These are phyloP conservation scores for Lenzites betulinus DNA, from an alignment of 768 basidiomycete genomes.

Conservation along the genomic window DNA sequence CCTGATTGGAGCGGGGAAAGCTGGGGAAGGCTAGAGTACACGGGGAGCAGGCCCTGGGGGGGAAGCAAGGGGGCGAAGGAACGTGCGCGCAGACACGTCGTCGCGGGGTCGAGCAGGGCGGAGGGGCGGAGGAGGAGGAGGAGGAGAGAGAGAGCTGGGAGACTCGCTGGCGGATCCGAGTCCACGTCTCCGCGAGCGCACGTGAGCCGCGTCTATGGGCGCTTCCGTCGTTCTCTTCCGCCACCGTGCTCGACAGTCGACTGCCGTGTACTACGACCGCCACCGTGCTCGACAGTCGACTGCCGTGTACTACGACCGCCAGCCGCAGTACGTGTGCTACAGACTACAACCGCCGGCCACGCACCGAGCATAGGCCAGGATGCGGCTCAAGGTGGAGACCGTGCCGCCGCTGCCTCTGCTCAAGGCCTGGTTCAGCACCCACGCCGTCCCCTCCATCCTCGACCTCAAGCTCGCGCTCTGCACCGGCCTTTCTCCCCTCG, in stretches of 20 bases:
- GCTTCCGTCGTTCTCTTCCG: background rate
- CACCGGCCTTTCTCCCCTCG: slow-evolving; percentile 23
- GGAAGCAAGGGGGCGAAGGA: background rate
- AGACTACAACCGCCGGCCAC: too few species aligned
- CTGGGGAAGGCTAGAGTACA: slow-evolving; percentile 19
- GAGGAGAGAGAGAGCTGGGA: background rate
- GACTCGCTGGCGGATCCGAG: background rate
- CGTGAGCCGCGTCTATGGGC: background rate
- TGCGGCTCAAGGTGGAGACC: slow-evolving; percentile 32
- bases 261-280: too few species aligned
- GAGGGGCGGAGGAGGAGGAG: background rate
- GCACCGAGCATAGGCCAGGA: background rate
- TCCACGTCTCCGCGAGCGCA: background rate
- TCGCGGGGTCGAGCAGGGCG: background rate
- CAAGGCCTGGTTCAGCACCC: slow-evolving; percentile 33
- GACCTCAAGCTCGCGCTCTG: slow-evolving; percentile 32
- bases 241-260: too few species aligned
- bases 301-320: too few species aligned
- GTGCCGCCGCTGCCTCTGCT: slow-evolving; percentile 26
- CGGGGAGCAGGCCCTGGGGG: background rate
- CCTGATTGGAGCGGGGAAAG: slow-evolving; percentile 9
- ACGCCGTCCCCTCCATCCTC: slow-evolving; percentile 23
- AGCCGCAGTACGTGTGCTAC: too few species aligned
- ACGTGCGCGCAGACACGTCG: slow-evolving; percentile 15
- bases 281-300: too few species aligned